Conservation (phyloP, 1,284 basidiomycete species). For the Ceraceosorus bombacis region DNA sequence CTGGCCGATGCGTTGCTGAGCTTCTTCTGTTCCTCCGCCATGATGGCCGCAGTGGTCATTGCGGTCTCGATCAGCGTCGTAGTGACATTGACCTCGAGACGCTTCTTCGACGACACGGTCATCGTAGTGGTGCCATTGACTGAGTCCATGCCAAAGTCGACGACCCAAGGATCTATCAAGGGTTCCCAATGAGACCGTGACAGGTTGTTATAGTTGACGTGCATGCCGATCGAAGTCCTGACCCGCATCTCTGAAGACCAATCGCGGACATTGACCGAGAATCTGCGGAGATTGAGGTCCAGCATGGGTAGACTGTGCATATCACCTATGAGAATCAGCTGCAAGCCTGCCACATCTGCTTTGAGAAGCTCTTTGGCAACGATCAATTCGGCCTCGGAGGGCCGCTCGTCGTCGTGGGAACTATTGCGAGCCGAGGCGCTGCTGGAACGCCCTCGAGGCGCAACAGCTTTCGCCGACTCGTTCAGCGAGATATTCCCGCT, state of each 20-base stretch:
- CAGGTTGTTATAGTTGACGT: constrained; percentile 93
- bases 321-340: constrained; percentile 88
- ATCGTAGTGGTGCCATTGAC: constrained; percentile 56
- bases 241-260: constrained; percentile 76
- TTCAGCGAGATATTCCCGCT: too few species aligned
- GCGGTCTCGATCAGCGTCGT: constrained; percentile 83
- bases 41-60: constrained; percentile 63
- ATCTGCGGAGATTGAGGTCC: constrained; percentile 77
- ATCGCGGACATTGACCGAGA: constrained; percentile 74
- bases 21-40: constrained; percentile 58
- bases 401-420: neutral
- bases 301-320: constrained; percentile 89
- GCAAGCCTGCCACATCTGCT: constrained; percentile 60
- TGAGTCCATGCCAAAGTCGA: constrained; percentile 56
- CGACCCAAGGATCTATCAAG: constrained; percentile 95
- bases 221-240: constrained; percentile 54
- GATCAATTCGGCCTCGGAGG: constrained; percentile 37
- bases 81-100: constrained; percentile 85
- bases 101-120: constrained; percentile 67
- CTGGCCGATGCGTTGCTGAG: too few species aligned
- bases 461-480: too few species aligned
- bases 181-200: constrained; percentile 99
- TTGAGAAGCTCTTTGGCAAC: constrained; percentile 40
- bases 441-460: too few species aligned
- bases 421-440: too few species aligned